These are phyloP conservation scores for Syncephalastrum contaminatum DNA, from an alignment of 371 early-diverging fungal genomes.

Conservation along the genomic window DNA sequence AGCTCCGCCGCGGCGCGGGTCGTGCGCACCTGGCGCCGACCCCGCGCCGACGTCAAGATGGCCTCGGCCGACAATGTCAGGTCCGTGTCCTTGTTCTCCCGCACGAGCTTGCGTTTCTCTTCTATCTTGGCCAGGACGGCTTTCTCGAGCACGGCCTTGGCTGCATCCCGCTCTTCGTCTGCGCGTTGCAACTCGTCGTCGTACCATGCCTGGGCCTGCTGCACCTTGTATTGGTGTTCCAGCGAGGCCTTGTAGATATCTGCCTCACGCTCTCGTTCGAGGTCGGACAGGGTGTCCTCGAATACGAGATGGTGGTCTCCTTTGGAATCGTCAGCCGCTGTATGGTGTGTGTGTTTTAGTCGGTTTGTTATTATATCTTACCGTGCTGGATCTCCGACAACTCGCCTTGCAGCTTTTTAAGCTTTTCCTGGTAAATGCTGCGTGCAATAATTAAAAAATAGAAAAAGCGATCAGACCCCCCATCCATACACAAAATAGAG, in stretches of 20 bases:
- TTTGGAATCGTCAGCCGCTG: not conserved
- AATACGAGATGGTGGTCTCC: conserved; percentile 9
- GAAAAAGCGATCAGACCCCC: too few relatives aligned
- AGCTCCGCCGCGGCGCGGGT: too few relatives aligned
- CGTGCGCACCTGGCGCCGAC: not conserved
- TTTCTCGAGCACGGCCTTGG: conserved; percentile 9
- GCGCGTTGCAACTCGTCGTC: conserved; percentile 6
- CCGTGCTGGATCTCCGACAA: conserved; percentile 16
- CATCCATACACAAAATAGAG: too few relatives aligned
- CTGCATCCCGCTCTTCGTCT: conserved; percentile 12
- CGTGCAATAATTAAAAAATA: too few relatives aligned
- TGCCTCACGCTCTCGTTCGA: conserved; percentile 10
- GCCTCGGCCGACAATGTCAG: conserved; percentile 9
- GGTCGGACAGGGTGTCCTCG: conserved; percentile 10
- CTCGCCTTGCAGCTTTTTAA: conserved; percentile 16
- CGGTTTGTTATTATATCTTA: not conserved
- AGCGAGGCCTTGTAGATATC: conserved; percentile 11
- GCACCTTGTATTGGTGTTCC: conserved; percentile 12
- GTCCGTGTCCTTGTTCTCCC: conserved; percentile 19
- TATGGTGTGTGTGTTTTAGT: too few relatives aligned
- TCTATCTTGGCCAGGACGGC: conserved; percentile 18
- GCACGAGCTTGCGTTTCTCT: conserved; percentile 15
- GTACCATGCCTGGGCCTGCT: conserved; percentile 12
- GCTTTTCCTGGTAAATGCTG: conserved; percentile 16
- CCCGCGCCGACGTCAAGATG: conserved; percentile 1